phyloP scores from a whole-genome alignment of 78 protist genomes.

The Dictyostelium purpureum region DNA sequence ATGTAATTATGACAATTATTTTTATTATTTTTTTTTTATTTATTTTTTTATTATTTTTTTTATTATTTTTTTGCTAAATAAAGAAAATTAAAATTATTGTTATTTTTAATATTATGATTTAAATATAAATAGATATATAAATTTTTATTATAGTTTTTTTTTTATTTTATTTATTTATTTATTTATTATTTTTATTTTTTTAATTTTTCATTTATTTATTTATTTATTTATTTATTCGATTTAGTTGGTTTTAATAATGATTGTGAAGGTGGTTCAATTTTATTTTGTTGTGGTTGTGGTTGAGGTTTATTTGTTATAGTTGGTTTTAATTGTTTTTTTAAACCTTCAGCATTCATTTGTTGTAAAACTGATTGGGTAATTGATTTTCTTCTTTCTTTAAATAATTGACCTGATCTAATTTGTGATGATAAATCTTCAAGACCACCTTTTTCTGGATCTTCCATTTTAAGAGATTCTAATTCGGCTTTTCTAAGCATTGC shows the following conservation, averaged over 20 bases:
- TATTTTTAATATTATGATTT: no score
- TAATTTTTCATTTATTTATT: no score
- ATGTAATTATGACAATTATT: no score
- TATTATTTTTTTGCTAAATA: no score
- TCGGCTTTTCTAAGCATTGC: slow-evolving; percentile 3
- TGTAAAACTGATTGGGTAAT: not conserved
- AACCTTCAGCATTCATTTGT: slow-evolving; percentile 8
- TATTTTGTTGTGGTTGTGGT: not conserved
- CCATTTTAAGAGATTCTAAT: not conserved
- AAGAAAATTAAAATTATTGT: no score
- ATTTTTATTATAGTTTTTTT: no score
- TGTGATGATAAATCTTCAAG: slow-evolving; percentile 26
- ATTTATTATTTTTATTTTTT: not conserved
- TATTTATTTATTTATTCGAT: not conserved
- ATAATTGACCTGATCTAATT: slow-evolving; percentile 50
- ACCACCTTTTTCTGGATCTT: slow-evolving; percentile 76
- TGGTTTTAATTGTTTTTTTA: not conserved
- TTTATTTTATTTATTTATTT: not conserved
- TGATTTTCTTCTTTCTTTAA: slow-evolving; percentile 33
- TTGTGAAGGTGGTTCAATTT: slow-evolving; percentile 13
- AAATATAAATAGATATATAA: no score
- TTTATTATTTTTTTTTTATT: no score
- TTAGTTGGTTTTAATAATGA: slow-evolving; percentile 41
- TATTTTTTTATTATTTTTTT: no score
- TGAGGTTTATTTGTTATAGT: not conserved